Base-by-base conservation (phyloP, 2,329 filamentous ascomycete genomes). In the Cytospora leucostoma region DNA sequence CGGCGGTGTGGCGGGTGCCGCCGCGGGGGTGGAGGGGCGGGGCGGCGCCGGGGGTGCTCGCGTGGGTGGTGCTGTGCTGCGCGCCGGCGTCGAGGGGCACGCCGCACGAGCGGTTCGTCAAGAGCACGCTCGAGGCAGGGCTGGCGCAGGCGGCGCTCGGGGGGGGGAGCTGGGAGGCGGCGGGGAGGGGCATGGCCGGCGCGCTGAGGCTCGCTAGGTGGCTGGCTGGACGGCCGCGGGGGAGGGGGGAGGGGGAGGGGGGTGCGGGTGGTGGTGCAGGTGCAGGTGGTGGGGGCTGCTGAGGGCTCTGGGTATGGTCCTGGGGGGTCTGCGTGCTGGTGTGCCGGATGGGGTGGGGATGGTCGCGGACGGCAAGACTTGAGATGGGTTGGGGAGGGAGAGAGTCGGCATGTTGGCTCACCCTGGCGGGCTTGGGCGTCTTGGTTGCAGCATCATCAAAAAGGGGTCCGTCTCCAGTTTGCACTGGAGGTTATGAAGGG, bases 11-110 rank as follows among this genome's bases (percentile, higher is more conserved):
- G 81, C 73, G 76, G 19, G 77, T 81, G 5, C 76, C 79, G 1
- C 71, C 83, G 38, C 71, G 77, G 3, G 74, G 73, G 6, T 83
- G 81, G 81, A 78, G 79, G n/a, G n/a, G n/a, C n/a, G n/a, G n/a
- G 63, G 70, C 73, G 2, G 73, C 80, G 32, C 72, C 82, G 15
- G 82, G 82, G 37, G 76, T 85, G 15, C 80, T 81, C 60, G 72
- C 77, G 56, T 84, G 81, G 82, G 71, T 81, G 32, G 72, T 80
- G 66, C 65, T 82, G 54, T 74, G 77, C 10, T 70, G 82, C 11
- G 72, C 76, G 17, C 75, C 79, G 10, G 72, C 74, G 40, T 77
- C 76, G 50, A 74, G 78, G 52, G 68, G 70, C 4, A 74, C 74
- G 13, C 72, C 76, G 1, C 76, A 78, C 33, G 77, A 77, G 33